These are phyloP conservation scores for Alternaria rosae DNA, from an alignment of 2,329 filamentous ascomycete genomes.

Conservation along the genomic window DNA sequence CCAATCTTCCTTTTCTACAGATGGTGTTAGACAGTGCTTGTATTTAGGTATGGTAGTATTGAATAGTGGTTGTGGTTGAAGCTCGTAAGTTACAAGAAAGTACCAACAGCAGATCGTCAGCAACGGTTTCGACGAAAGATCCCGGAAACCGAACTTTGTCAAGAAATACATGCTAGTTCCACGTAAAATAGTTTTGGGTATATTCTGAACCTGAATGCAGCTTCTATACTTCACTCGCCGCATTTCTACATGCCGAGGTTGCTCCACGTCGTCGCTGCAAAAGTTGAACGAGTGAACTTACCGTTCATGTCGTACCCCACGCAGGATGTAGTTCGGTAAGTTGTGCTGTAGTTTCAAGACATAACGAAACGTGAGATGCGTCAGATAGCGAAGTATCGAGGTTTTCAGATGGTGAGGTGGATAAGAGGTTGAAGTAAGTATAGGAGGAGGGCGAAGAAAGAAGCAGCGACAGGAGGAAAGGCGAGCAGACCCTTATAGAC, in stretches of 20 bases:
- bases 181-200: too few relatives aligned
- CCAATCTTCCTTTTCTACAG: not conserved
- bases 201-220: not conserved
- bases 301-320: not conserved
- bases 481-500: not conserved
- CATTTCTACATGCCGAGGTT: not conserved
- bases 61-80: not conserved
- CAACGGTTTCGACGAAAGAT: not conserved
- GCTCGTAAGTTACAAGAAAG: not conserved
- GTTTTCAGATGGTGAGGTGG: not conserved
- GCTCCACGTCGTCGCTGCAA: not conserved
- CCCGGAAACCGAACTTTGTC: not conserved
- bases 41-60: not conserved
- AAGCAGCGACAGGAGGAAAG: not conserved
- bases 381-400: not conserved
- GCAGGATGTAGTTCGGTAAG: not conserved
- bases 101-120: not conserved
- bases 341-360: not conserved
- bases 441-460: not conserved
- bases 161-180: not conserved
- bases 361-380: not conserved
- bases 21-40: not conserved
- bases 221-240: not conserved
- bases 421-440: not conserved
- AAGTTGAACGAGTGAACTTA: not conserved